Percentiles rank a stretch among this genome's conserved stretches.
phyloP scores from a whole-genome alignment of 371 early-diverging fungal genomes.

The Rhizopus delemar region DNA sequence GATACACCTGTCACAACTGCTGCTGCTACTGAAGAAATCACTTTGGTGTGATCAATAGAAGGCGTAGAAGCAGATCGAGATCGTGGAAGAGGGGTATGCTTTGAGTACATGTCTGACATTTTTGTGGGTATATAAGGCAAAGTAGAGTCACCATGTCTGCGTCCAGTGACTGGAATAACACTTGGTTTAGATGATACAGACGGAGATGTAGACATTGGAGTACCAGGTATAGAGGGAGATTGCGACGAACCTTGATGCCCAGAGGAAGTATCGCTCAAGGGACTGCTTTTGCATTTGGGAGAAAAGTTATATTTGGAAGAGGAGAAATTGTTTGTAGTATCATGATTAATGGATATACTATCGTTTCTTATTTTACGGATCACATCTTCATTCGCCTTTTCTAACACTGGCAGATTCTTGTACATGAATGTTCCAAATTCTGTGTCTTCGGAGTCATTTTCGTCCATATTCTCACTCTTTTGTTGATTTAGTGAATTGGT shows the following conservation, averaged over 20 bases:
- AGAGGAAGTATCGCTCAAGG: background rate
- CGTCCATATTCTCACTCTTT: conserved; percentile 1
- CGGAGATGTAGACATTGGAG: conserved; percentile 29
- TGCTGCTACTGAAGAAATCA: background rate
- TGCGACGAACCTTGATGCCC: background rate
- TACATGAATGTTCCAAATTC: conserved; percentile 93
- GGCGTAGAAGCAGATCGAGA: conserved; percentile 27
- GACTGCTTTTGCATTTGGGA: background rate
- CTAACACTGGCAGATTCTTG: conserved; percentile 86
- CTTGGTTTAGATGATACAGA: conserved; percentile 26
- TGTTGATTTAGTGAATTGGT: too few relatives aligned
- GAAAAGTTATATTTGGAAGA: conserved; percentile 6
- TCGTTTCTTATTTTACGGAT: conserved; percentile 66
- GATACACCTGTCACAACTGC: too few relatives aligned
- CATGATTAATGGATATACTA: conserved; percentile 32
- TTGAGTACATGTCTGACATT: conserved; percentile 21
- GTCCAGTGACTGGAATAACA: background rate
- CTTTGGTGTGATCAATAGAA: conserved; percentile 15
- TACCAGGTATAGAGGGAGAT: conserved; percentile 19
- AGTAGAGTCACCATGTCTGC: conserved; percentile 14
- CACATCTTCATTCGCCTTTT: conserved; percentile 85
- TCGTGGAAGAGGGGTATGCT: conserved; percentile 16
- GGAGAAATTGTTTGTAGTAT: background rate
- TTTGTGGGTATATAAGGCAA: conserved; percentile 29
- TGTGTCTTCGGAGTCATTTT: conserved; percentile 36